These are phyloP conservation scores for Kuraishia capsulata DNA, from an alignment of 805 yeast genomes.

Conservation along the genomic window DNA sequence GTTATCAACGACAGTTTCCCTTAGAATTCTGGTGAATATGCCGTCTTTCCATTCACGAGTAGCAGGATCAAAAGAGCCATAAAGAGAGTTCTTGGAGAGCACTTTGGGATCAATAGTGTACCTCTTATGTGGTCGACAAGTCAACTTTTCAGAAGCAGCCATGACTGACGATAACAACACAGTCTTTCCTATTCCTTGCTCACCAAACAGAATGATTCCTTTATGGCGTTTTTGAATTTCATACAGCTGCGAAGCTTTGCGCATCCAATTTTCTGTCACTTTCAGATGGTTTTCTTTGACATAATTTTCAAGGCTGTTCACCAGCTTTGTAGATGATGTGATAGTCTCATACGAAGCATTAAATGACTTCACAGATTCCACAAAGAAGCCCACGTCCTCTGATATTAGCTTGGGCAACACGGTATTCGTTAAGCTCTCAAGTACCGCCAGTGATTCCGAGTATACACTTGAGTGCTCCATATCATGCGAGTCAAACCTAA, in stretches of 20 bases:
- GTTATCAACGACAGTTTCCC: slow-evolving; percentile 60
- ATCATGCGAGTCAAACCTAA: neutral
- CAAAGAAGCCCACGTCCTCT: slow-evolving; percentile 38
- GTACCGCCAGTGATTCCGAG: slow-evolving; percentile 23
- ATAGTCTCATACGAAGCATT: slow-evolving; percentile 1
- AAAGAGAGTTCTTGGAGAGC: slow-evolving; percentile 52
- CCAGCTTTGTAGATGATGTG: slow-evolving; percentile 18
- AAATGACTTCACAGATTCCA: slow-evolving; percentile 3
- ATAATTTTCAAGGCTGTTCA: slow-evolving; percentile 13
- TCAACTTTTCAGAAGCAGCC: slow-evolving; percentile 27
- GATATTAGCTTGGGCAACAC: slow-evolving; percentile 59
- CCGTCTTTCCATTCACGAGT: slow-evolving; percentile 95
- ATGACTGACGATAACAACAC: slow-evolving; percentile 40
- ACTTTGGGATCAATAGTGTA: slow-evolving; percentile 70
- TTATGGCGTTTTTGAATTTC: slow-evolving; percentile 56
- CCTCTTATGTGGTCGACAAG: slow-evolving; percentile 23
- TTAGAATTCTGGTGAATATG: slow-evolving; percentile 54
- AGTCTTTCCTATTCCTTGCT: slow-evolving; percentile 69
- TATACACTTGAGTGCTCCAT: too few relatives aligned
- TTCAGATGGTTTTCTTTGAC: slow-evolving; percentile 24
- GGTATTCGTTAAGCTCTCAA: slow-evolving; percentile 48
- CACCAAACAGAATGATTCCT: slow-evolving; percentile 78
- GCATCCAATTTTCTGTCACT: slow-evolving; percentile 33
- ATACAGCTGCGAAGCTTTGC: slow-evolving; percentile 51
- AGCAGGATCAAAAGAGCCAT: slow-evolving; percentile 61